These are phyloP conservation scores for Aspergillus sclerotialis DNA, from an alignment of 2,329 filamentous ascomycete genomes.

Conservation along the genomic window DNA sequence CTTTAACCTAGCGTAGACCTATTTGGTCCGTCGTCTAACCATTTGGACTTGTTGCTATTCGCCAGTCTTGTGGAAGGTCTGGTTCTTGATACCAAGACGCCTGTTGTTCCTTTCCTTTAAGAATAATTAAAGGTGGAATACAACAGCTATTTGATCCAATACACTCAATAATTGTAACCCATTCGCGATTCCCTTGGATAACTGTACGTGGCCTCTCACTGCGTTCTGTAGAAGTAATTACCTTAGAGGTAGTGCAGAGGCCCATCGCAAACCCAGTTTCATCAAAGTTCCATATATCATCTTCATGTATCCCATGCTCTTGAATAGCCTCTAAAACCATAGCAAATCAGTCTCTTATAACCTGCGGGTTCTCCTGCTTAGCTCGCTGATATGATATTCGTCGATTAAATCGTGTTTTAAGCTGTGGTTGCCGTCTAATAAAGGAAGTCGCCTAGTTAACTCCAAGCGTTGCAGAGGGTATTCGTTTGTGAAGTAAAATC, in stretches of 20 bases:
- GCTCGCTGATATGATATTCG: not conserved
- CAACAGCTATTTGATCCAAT: constrained; percentile 1
- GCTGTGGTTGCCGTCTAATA: constrained; percentile 1
- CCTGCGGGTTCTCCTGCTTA: constrained; percentile 2
- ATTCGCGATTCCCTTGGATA: constrained; percentile 8
- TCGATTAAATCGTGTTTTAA: constrained; percentile 2
- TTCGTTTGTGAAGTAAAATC: constrained; percentile 1
- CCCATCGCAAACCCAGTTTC: no score
- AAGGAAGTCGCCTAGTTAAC: constrained; percentile 2
- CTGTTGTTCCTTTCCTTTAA: constrained; percentile 1
- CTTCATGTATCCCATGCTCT: no score
- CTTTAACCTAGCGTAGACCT: not conserved
- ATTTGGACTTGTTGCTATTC: not conserved
- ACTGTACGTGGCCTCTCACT: constrained; percentile 3
- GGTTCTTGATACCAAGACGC: not conserved
- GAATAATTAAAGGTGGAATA: not conserved
- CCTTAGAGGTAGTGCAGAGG: constrained; percentile 3
- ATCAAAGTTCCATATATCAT: no score
- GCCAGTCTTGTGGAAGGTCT: not conserved
- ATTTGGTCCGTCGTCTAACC: not conserved
- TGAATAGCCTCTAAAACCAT: not conserved
- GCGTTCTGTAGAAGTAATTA: constrained; percentile 5
- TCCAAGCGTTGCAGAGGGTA: constrained; percentile 1
- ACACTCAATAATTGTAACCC: constrained; percentile 9
- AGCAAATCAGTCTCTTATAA: constrained; percentile 1